Base-by-base conservation (phyloP, 2,329 filamentous ascomycete species). In the Ascomycota sp. region DNA sequence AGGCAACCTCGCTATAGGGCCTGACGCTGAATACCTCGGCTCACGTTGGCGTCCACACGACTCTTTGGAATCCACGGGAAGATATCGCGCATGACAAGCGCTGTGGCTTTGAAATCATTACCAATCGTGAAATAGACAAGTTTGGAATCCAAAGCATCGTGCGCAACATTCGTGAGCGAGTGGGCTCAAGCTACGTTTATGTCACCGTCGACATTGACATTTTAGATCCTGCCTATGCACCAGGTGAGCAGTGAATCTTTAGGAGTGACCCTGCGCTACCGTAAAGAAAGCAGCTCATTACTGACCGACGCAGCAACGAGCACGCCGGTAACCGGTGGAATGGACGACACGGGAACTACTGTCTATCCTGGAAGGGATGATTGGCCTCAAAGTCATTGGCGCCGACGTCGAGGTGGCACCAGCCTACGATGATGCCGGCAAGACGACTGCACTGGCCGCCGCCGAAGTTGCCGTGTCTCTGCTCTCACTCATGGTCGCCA, bases 261-360 rank as follows among this genome's bases (percentile, higher is more conserved):
- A 10, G 7, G 21, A 7, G 10, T 10, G 7, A 2, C 8, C 25
- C 17, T 12, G 22, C 15, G 12, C 7, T 20, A 8, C 20, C 2
- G 17, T n/a, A 12, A 8, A 11, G 13, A 12, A 15, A 3, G 3
- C 23, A 10, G 6, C 4, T 10, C 13, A 10, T 23, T 11, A 10
- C 4, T 29, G 19, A 23, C 7, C 20, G 10, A 13, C 19, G 21
- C 75, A 3, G 77, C 73, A 1, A 86, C 80, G 0, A 81, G 81
- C 1, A 89, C 81, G 0, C 81, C 81, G 0, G 81, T 89, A 54
- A 74, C 79, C 0, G 80, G 81, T 34, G 81, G 81, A 17, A n/a
- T 91, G 81, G 81, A 85, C 77, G 3, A 83, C 75, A 13, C 60
- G 81, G 27, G 81, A 91, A 54, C 56, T 91, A 38, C 82, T 89